Evolutionary conservation across 768 basidiomycete species (phyloP).

Genomic region (Leccinum rimulosum): DNA sequence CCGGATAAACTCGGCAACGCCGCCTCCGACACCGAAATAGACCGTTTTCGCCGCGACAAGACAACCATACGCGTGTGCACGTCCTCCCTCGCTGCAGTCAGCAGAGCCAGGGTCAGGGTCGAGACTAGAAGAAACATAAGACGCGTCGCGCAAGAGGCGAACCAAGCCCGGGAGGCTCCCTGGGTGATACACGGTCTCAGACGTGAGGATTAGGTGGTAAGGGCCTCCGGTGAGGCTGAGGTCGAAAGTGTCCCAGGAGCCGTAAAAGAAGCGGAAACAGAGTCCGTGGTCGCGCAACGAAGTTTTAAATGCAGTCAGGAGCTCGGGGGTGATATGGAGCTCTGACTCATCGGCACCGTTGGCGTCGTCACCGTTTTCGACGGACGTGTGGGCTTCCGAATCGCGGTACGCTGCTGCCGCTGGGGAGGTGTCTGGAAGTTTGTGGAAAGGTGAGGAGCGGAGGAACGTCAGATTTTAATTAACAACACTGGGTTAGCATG

Average conservation of each 20-base stretch:
- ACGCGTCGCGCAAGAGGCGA: constrained; percentile 44
- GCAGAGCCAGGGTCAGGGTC: constrained; percentile 7
- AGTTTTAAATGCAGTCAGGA: constrained; percentile 60
- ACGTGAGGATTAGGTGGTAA: constrained; percentile 79
- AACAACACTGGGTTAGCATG: background rate
- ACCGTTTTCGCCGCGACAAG: constrained; percentile 89
- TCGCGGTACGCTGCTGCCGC: constrained; percentile 49
- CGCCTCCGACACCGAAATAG: constrained; percentile 96
- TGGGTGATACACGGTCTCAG: constrained; percentile 87
- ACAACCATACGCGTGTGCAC: constrained; percentile 39
- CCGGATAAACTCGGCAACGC: constrained; percentile 69
- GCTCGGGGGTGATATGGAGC: constrained; percentile 59
- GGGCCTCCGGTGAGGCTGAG: constrained; percentile 29
- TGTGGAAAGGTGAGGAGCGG: background rate
- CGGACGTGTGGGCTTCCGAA: constrained; percentile 24
- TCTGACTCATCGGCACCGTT: constrained; percentile 40
- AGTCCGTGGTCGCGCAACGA: constrained; percentile 58
- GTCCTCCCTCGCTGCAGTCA: background rate
- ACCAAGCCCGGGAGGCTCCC: constrained; percentile 64
- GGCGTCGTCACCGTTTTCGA: background rate
- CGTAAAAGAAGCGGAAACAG: constrained; percentile 71
- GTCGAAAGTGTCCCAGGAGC: constrained; percentile 71
- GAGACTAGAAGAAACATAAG: background rate
- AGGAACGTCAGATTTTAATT: background rate
- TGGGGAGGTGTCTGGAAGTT: constrained; percentile 54